Evolutionary conservation across 352 stramenopile species (phyloP), one percentile per base, ranked within the genome.

Genomic region (Pythium brassicae): DNA sequence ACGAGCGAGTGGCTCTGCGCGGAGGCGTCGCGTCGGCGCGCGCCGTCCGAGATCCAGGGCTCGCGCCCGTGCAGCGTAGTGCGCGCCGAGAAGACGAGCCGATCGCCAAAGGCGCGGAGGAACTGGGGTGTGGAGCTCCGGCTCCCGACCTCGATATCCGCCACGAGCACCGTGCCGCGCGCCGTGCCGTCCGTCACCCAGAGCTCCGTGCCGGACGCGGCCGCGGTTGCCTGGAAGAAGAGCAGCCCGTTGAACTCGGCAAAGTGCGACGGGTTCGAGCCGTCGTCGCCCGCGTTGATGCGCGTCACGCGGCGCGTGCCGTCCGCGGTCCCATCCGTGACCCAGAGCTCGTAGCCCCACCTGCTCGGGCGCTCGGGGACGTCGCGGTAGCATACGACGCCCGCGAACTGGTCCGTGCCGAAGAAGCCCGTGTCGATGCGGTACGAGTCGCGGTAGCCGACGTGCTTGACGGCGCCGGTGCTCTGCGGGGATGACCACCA

Each of bases 381-480:
- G 46, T 50, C 37, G 19, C 64, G 69, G 55, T 91, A 58, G 50
- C 88, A 97, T 4, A 97, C 63, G 53, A 93, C 76, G 1, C 88
- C 88, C 27, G 85, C 87, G 61, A 97, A 97, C 7, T 57, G 29
- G 11, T 65, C 49, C 4, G 64, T 81, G 29, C 76, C 43, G 45
- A 86, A 55, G 32, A 20, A 77, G 2, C 66, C 78, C 8, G 66
- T 71, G 56, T 87, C 71, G 5, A 78, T 34, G 9, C 71, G 74
- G 54, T 85, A 86, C 35, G 79, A 82, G 50, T 96, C 86, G 45
- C 73, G 71, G 47, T 76, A 78, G 9, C 84, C 86, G n/a, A 78
- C 76, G 63, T 95, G 70, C 57, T 97, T 96, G 62, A 83, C 95
- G 6, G 83, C 83, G 9, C 83, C 85, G 4, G 84, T 97, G 25